A percentile compares a stretch with the other conserved stretches of the same genome.
phyloP scores from a whole-genome alignment of 352 stramenopile species.

The Blastocystis sp. region DNA sequence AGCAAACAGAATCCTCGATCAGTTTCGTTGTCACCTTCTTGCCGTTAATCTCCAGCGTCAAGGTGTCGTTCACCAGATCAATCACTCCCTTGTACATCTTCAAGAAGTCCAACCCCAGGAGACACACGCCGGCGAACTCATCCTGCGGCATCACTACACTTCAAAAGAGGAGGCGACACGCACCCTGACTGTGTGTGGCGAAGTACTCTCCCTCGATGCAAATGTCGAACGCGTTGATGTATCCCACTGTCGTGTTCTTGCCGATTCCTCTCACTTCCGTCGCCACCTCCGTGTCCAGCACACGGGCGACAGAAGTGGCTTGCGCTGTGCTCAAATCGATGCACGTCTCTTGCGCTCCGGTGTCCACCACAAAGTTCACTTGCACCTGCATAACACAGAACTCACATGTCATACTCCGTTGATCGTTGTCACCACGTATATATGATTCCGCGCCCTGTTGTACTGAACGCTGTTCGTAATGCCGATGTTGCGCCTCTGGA shows the following conservation, averaged over 20 bases:
- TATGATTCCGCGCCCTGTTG: background rate
- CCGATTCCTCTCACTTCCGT: conserved; percentile 5
- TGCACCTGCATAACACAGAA: background rate
- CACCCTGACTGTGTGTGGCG: background rate
- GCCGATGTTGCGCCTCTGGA: conserved; percentile 33
- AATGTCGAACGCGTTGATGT: conserved; percentile 52
- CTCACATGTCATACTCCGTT: background rate
- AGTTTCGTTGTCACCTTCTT: conserved; percentile 54
- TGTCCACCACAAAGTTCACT: conserved; percentile 67
- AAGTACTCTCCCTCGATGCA: conserved; percentile 70
- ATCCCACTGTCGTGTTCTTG: background rate
- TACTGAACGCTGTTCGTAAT: background rate
- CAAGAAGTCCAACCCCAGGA: conserved; percentile 64
- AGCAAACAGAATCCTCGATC: background rate
- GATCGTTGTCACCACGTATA: conserved; percentile 12
- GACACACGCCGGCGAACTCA: background rate
- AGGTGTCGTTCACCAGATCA: background rate
- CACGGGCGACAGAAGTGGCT: background rate
- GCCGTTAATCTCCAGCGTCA: conserved; percentile 44
- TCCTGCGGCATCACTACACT: conserved; percentile 19
- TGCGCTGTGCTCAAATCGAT: conserved; percentile 1
- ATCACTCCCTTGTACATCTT: conserved; percentile 70
- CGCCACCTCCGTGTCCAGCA: conserved; percentile 25
- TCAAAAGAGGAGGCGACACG: background rate
- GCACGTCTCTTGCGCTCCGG: conserved; percentile 26